These are phyloP conservation scores for Styphnolobium japonicum DNA, from an alignment of 306 rosid genomes.

Conservation along the genomic window DNA sequence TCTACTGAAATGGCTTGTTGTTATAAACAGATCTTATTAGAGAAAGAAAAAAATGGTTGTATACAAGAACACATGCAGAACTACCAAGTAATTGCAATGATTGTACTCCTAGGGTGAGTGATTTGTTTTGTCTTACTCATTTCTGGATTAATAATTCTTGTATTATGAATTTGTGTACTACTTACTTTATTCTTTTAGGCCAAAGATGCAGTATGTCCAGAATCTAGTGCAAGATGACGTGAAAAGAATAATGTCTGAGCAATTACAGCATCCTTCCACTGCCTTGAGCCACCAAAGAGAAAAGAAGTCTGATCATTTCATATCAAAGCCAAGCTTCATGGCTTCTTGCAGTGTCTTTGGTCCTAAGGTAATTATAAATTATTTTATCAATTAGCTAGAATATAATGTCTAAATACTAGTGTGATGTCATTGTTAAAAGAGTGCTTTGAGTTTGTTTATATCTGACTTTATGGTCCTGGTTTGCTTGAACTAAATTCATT, in stretches of 20 bases:
- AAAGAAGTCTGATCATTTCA: slow-evolving; percentile 33
- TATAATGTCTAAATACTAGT: neutral
- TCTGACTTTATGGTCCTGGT: neutral
- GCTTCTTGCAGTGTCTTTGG: slow-evolving; percentile 89
- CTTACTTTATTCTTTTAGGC: slow-evolving; percentile 44
- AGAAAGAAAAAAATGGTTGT: slow-evolving; percentile 49
- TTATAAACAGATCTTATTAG: slow-evolving; percentile 59
- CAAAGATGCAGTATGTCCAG: slow-evolving; percentile 70
- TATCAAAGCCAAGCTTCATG: slow-evolving; percentile 62
- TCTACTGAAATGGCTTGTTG: slow-evolving; percentile 19
- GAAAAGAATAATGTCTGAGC: slow-evolving; percentile 67
- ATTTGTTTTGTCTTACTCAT: neutral
- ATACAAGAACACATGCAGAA: slow-evolving; percentile 66
- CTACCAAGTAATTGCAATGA: slow-evolving; percentile 87
- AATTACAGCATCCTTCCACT: slow-evolving; percentile 51
- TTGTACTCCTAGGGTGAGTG: slow-evolving; percentile 75
- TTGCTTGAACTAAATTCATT: neutral
- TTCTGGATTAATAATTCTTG: neutral
- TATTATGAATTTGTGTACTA: neutral
- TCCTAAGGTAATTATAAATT: slow-evolving; percentile 54
- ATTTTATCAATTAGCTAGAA: neutral
- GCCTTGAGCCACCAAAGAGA: slow-evolving; percentile 37
- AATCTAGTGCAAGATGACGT: slow-evolving; percentile 58
- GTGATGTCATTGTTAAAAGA: neutral
- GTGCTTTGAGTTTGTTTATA: neutral